Evolutionary conservation across 768 basidiomycete genomes (phyloP), one percentile per base, ranked within the genome.

Genomic region (Tylopilus intermedius): DNA sequence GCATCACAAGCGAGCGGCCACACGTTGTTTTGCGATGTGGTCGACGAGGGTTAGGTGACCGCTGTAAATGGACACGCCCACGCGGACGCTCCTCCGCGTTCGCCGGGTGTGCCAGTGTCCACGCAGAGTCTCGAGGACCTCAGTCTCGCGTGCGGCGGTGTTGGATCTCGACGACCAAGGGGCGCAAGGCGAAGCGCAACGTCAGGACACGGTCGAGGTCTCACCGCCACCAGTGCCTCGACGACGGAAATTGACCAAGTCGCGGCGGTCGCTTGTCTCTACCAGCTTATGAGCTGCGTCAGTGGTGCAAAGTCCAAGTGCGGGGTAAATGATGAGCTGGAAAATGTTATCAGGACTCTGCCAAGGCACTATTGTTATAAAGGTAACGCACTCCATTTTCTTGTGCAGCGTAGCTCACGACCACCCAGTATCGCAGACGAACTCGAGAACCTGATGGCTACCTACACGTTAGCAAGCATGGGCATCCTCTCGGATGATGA

Each of bases 401-500:
- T 24, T 24, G 24, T 24, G 24, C 24, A 5, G 48, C 45, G 39
- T 32, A 8, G 27, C 62, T 68, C 41, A 67, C 58, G 18, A 8
- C 11, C 44, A 26, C 49, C 18, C 58, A 95, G 94, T 61, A 86
- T 96, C 57, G 76, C 84, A 0, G 68, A 76, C 24, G 89, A 95
- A 64, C 79, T 86, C 0, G 86, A 86, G 55, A 90, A 94, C 62
- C 65, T 93, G 46, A 75, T 79, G 49, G 91, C 90, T 1, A 88
- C 95, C 66, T 89, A 86, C 43, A 79, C 84, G 0, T 78, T 97
- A 1, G 88, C 89, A 0, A 88, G 88, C n/a, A 92, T 96, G 81
- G 93, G 90, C 10, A 83, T 93, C 50, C 70, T 94, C 49, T 86
- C 86, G 3, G 76, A 77, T 32, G 93, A 95, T 60, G 83, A 87